A percentile compares a stretch with the other conserved stretches of the same genome.
Evolutionary conservation across 148 eudicot species (phyloP).

Genomic region (Dysphania ambrosioides): DNA sequence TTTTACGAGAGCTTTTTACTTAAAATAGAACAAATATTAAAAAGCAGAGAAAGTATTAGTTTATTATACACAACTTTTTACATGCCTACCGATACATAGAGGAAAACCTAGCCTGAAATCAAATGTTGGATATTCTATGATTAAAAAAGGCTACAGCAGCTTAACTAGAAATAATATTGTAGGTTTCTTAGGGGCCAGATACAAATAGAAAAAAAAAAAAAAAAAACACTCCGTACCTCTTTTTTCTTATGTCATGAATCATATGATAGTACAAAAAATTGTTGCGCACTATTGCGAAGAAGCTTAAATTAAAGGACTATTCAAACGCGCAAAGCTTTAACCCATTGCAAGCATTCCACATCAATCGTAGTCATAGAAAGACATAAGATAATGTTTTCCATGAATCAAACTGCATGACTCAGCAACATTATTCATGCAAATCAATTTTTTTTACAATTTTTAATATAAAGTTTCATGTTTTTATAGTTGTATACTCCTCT

Average conservation of each 20-base stretch:
- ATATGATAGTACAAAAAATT: not conserved
- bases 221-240: no score
- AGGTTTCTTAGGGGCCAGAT: not conserved
- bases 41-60: no score
- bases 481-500: not conserved
- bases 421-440: not conserved
- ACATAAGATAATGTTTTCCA: not conserved
- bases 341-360: no score
- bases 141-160: not conserved
- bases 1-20: no score
- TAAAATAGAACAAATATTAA: no score
- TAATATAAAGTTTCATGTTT: not conserved
- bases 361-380: not conserved
- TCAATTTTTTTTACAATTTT: not conserved
- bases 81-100: no score
- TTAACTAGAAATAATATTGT: not conserved
- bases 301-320: conserved; percentile 2
- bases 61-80: no score
- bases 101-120: no score
- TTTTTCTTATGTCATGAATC: not conserved
- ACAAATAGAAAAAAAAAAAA: not conserved
- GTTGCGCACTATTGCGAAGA: not conserved
- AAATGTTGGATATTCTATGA: no score
- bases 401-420: not conserved
- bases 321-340: conserved; percentile 10